Base-by-base conservation (phyloP, 1,284 basidiomycete genomes). In the Ceratobasidium sp. region DNA sequence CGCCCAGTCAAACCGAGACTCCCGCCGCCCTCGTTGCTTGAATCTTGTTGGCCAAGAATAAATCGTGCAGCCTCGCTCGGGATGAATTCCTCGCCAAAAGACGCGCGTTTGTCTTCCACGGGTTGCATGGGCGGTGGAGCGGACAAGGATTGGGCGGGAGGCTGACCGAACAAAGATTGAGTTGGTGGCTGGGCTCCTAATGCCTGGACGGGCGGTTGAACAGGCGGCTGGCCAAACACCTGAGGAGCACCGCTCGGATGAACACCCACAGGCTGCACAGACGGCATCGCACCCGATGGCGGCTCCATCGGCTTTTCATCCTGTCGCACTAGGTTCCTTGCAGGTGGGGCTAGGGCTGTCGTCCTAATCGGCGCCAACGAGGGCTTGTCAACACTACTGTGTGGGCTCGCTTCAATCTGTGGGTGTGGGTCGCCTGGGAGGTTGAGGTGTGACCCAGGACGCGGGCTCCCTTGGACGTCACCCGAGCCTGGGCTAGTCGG, bases 1-100 rank as follows among this genome's bases (percentile, higher is more conserved):
- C 34, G 34, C 21, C 52, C 50, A 28, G 67, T 58, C 55, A 70
- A 48, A 1, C 67, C 67, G 26, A 70, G 39, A 34, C 53, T 57
- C n/a, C n/a, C n/a, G 8, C 53, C 32, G 21, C 59, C 59, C 3
- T 50, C 30, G 18, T 48, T 39, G 32, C 43, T 57, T 10, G 18
- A 26, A 48, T 59, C 55, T 23, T 58, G 32, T 30, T 58, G 41
- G 43, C 32, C 67, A 34, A 70, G 55, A n/a, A 70, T 70, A 46
- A 57, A 70, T n/a, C 55, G 53, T 9, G 67, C 67, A 59, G 67
- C 67, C 45, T 70, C 67, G 55, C 53, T 58, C 18, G 67, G 67
- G 28, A 70, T 70, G 59, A 58, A 48, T 16, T 59, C 67, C 3
- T 34, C 53, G 0, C 4, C 45, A 59, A 21, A 58, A 14, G 67